These are phyloP conservation scores for Apiospora rasikravindrae DNA, from an alignment of 2,329 filamentous ascomycete genomes.

Conservation along the genomic window DNA sequence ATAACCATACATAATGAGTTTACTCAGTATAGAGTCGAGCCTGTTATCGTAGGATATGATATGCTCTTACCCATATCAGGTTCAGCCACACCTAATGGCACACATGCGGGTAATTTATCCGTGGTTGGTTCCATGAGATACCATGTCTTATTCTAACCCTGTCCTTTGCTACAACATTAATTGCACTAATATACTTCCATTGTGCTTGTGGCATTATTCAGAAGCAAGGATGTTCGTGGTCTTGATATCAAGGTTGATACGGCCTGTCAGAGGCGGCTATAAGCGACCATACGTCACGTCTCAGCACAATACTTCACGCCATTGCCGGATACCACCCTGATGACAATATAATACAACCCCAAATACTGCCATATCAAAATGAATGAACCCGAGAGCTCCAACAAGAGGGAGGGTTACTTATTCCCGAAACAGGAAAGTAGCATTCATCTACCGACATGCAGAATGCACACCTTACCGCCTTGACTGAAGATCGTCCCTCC, in stretches of 20 bases:
- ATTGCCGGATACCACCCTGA: no score
- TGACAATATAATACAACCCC: neutral
- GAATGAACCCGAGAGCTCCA: neutral
- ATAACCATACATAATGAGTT: no score
- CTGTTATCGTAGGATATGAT: no score
- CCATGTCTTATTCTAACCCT: no score
- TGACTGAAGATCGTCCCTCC: neutral
- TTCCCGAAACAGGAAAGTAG: conserved; percentile 2
- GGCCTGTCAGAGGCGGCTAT: neutral
- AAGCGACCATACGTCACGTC: neutral
- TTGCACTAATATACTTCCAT: neutral
- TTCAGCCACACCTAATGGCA: no score
- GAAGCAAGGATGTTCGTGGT: neutral
- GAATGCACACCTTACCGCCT: neutral
- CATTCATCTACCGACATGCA: conserved; percentile 10
- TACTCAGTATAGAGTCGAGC: no score
- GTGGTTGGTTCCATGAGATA: no score
- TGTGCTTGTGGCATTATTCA: no score
- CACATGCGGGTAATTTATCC: no score
- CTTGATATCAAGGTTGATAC: no score
- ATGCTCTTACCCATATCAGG: no score
- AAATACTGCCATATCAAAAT: neutral
- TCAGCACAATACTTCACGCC: neutral
- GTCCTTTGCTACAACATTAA: no score
- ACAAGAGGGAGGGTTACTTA: neutral